Base-by-base conservation (phyloP, 106 monocot species). In the Alisma plantagoaquatica region DNA sequence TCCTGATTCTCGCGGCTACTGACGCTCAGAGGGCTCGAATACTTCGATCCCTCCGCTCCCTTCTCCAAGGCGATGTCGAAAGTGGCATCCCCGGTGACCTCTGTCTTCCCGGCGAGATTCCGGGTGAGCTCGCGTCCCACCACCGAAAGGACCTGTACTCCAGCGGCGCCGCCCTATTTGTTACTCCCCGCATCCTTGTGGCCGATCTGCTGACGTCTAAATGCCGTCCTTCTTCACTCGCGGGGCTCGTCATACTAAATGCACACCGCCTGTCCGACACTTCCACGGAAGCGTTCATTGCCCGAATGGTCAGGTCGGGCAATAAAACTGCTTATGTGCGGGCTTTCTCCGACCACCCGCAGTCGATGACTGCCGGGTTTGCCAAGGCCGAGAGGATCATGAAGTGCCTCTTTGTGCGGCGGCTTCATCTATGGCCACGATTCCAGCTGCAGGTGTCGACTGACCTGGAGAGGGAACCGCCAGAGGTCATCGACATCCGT, bases 341-440 rank as follows among this genome's bases (percentile, higher is more conserved):
- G 29, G 98, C 90, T 20, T 71, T 98, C 61, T 63, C 98, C 29
- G 98, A 98, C 57, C 62, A 64, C 23, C 82, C 98, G n/a, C 74
- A 90, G 41, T 61, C 71, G 38, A 85, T 98, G 76, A 66, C 75
- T 23, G 20, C 90, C 22, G 98, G 90, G 0, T 98, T 90, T 42
- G 70, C 85, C 46, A 98, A 98, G 78, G 76, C 81, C 10, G 89
- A 90, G 71, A 69, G 98, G 44, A 68, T 72, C 41, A 74, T 98
- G 82, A 90, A 86, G 77, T 71, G 74, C 49, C 73, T 98, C 30
- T 81, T 51, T 19, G 57, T 98, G 7, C 66, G 85, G 23, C 58
- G 69, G 29, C 76, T 98, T 30, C 90, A 90, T 58, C 70, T 98
- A 7, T 90, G 98, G 90, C 98, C 98, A 0, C 57, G 90, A 9